Evolutionary conservation across 164 flowering plant genomes (phyloP), one percentile per base, ranked within the genome.

Genomic region (Dillenia suffruticosa): DNA sequence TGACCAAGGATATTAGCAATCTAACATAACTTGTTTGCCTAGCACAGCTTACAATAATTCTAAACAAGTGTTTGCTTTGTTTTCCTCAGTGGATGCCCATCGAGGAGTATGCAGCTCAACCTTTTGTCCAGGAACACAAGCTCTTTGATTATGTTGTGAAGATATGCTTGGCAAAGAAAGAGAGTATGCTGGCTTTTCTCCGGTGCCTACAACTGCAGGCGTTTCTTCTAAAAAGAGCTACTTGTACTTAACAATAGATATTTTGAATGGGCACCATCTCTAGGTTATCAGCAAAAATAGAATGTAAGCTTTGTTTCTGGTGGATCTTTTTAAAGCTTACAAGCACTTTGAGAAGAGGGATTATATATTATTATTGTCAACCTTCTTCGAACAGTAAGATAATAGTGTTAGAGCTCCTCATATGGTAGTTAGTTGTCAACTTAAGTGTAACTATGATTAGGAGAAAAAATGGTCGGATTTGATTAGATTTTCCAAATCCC

Each of bases 81-180:
- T 47, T 43, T 52, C 24, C 61, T 40, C 74, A 83, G 88, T 83
- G 88, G 88, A 83, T 83, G 81, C 70, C 70, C 13, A 5, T 77
- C 15, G 76, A 75, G 57, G 81, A 81, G 9, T 83, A 77, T 61
- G 75, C 72, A 43, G 68, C 74, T 11, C 85, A 81, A 58, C 80
- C 88, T 26, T 76, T 66, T 52, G 57, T 64, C 14, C 67, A 56
- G 44, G 44, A 65, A 16, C 47, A 71, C 14, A 51, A 56, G 49
- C 49, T 54, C 2, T 74, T 76, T 67, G 57, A 62, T 2, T 53
- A n/a, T 46, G 56, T 74, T 14, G 63, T 77, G 8, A 14, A 78
- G 10, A 59, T 78, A 57, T 79, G 82, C 66, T 11, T 46, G 24
- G 65, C 71, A 49, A 81, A 69, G 61, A n/a, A 50, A 5, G 49